A percentile compares a stretch with the other conserved stretches of the same genome.
These are phyloP conservation scores for Suillus clintonianus DNA, from an alignment of 768 basidiomycete genomes.

Conservation along the genomic window DNA sequence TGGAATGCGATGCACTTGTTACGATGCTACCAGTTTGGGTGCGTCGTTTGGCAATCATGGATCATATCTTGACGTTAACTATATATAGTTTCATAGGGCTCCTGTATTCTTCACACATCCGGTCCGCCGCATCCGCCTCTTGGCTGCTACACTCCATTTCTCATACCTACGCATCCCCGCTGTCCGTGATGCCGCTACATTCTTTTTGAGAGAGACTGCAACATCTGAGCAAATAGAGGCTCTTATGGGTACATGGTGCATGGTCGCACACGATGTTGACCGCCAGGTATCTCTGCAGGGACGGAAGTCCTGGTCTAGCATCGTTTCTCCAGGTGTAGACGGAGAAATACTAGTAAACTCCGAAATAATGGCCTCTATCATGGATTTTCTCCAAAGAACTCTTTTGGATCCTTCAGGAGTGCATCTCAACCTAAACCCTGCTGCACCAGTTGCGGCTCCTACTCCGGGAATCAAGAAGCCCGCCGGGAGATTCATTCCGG, in stretches of 20 bases:
- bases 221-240: conserved; percentile 52
- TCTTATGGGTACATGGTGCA: conserved; percentile 72
- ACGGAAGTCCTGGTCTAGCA: conserved; percentile 53
- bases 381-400: conserved; percentile 54
- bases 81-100: conserved; percentile 77
- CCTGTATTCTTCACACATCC: conserved; percentile 80
- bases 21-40: conserved; percentile 92
- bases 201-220: conserved; percentile 50
- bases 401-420: conserved; percentile 59
- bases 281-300: conserved; percentile 55
- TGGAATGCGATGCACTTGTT: conserved; percentile 36
- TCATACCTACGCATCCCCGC: conserved; percentile 60
- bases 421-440: conserved; percentile 65
- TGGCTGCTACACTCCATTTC: conserved; percentile 61
- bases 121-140: conserved; percentile 69
- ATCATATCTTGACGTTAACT: conserved; percentile 8
- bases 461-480: conserved; percentile 31
- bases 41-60: conserved; percentile 32
- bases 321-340: conserved; percentile 21
- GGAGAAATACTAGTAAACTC: conserved; percentile 3
- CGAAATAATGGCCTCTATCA: conserved; percentile 36
- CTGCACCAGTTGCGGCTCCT: conserved; percentile 27
- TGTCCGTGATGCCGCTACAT: conserved; percentile 49
- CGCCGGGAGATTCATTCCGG: conserved; percentile 32
- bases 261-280: conserved; percentile 73